A percentile compares a stretch with the other conserved stretches of the same genome.
Evolutionary conservation across 192 early-diverging fungal species (phyloP).

Genomic region (Diversispora epigaea): DNA sequence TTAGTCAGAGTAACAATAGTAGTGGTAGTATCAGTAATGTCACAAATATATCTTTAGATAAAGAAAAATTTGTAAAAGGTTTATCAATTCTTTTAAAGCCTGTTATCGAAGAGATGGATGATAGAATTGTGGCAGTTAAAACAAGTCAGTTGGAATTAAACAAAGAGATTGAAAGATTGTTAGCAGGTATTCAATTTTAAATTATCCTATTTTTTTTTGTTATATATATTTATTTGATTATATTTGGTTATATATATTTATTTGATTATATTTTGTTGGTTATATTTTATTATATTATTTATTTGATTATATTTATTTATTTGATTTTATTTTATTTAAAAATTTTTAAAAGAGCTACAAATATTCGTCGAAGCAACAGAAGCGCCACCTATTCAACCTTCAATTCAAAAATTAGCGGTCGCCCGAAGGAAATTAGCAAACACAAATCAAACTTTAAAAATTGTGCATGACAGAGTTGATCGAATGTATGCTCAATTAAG

Average conservation of each 20-base stretch:
- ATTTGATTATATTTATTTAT: not conserved
- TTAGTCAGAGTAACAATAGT: too few species aligned
- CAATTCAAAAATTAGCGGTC: constrained; percentile 49
- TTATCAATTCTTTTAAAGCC: constrained; percentile 47
- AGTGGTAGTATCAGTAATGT: too few species aligned
- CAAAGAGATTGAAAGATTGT: constrained; percentile 57
- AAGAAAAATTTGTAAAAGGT: constrained; percentile 42
- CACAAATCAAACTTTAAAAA: constrained; percentile 48
- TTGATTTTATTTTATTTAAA: not conserved
- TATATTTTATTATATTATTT: too few species aligned
- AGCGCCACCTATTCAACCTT: constrained; percentile 50
- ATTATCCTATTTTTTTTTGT: too few species aligned
- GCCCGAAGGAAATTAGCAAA: constrained; percentile 47
- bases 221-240: too few species aligned
- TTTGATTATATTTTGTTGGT: too few species aligned
- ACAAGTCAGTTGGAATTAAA: constrained; percentile 55
- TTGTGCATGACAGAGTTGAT: constrained; percentile 47
- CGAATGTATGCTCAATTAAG: constrained; percentile 43
- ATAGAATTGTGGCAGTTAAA: constrained; percentile 48
- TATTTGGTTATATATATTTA: too few species aligned
- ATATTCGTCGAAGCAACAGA: constrained; percentile 50
- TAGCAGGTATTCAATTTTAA: constrained; percentile 55
- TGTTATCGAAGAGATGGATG: constrained; percentile 54
- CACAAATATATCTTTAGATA: not conserved
- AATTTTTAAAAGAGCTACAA: constrained; percentile 48